Evolutionary conservation across 306 rosid genomes (phyloP).

Genomic region (Castanea crenata): DNA sequence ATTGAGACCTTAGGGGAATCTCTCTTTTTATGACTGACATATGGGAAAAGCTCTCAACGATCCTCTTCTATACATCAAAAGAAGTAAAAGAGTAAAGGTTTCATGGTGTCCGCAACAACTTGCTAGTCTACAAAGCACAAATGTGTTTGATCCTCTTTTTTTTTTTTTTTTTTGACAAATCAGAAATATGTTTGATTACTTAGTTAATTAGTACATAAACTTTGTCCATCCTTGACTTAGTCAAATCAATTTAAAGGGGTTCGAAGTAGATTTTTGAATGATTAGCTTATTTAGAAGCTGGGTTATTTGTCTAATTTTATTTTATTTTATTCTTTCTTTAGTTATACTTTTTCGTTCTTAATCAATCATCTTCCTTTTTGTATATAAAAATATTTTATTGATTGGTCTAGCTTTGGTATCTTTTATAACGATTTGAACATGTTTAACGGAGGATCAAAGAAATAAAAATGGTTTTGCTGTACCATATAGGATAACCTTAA

Average conservation of each 20-base stretch:
- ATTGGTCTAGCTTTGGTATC: slow-evolving; percentile 37
- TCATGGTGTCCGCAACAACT: slow-evolving; percentile 28
- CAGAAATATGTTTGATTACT: slow-evolving; percentile 26
- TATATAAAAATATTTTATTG: neutral
- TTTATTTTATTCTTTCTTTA: neutral
- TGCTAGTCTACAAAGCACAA: slow-evolving; percentile 43
- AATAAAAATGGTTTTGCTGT: neutral
- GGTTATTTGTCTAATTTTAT: slow-evolving; percentile 18
- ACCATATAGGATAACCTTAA: neutral
- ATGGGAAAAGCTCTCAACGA: slow-evolving; percentile 41
- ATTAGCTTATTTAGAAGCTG: neutral
- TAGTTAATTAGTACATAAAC: neutral
- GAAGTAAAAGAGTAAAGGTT: slow-evolving; percentile 68
- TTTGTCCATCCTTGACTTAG: slow-evolving; percentile 38
- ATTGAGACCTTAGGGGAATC: slow-evolving; percentile 44
- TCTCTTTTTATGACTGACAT: slow-evolving; percentile 45
- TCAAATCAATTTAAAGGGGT: slow-evolving; percentile 33
- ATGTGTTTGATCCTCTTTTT: slow-evolving; percentile 21
- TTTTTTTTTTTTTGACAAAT: slow-evolving; percentile 20
- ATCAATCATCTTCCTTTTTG: slow-evolving; percentile 29
- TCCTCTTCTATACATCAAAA: slow-evolving; percentile 53
- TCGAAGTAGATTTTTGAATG: slow-evolving; percentile 24
- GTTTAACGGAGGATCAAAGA: neutral
- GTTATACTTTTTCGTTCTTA: slow-evolving; percentile 5
- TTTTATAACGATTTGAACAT: slow-evolving; percentile 16